Base-by-base conservation (phyloP, 148 eudicot species). In the Chenopodium quinoa region DNA sequence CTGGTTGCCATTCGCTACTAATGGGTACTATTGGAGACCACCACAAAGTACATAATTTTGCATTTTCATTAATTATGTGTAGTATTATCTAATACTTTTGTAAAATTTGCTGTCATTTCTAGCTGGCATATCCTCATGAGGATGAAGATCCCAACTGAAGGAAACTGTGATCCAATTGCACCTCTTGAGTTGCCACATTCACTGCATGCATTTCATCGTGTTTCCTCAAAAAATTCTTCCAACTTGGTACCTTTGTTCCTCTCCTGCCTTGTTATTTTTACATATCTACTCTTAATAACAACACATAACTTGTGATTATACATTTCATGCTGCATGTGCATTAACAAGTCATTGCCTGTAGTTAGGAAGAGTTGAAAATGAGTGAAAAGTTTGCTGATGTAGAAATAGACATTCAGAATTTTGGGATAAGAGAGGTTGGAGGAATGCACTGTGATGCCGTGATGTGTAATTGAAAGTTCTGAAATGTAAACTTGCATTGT, bases 101-200 rank as follows among this genome's bases (percentile, higher is more conserved):
- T 65, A 23, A 4, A 22, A 75, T 66, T 34, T 78, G 31, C 44
- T 79, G 23, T 72, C 40, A 50, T 66, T 77, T 77, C 69, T 88
- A 96, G 99, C 66, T 96, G 98, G 99, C 99, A 96, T 84, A 91
- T 96, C 84, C 91, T 96, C 31, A 90, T 93, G 99, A 90, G 97
- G 82, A 92, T 96, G 97, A 96, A 71, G 86, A 83, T 82, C 75
- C 95, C 93, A 70, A 73, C 82, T 50, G 86, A 88, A 80, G 92
- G 91, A 73, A 79, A 78, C 29, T 93, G 91, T 83, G 98, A 96
- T 73, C 99, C 98, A 5, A 88, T 96, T 81, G 94, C 94, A 9
- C 97, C 99, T 31, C 90, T 94, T 81, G 97, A 96, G 83, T 79
- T 94, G 84, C 98, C 98, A 63, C 95, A 96, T 84, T 92, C 99